These are phyloP conservation scores for Capronia epimyces DNA, from an alignment of 2,329 filamentous ascomycete species.

Conservation along the genomic window DNA sequence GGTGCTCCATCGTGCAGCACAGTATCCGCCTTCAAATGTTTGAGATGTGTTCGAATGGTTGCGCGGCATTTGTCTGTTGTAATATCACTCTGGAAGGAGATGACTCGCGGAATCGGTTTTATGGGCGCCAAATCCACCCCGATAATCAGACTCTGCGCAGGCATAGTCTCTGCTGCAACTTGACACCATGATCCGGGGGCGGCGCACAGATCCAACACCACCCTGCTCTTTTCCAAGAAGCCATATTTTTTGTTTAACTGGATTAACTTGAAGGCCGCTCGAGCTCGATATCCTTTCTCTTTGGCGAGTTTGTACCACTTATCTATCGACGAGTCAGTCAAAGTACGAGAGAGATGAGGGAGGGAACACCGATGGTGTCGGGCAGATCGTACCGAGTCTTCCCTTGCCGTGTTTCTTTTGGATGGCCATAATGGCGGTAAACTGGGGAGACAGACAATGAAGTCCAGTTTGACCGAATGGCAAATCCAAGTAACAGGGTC, in stretches of 20 bases:
- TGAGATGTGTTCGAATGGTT: constrained; percentile 81
- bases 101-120: constrained; percentile 88
- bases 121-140: constrained; percentile 93
- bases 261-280: constrained; percentile 96
- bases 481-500: neutral
- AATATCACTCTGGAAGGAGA: constrained; percentile 95
- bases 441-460: neutral
- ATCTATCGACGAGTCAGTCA: constrained; percentile 55
- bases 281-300: constrained; percentile 92
- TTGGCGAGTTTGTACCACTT: constrained; percentile 99
- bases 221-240: constrained; percentile 94
- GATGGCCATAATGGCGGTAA: constrained; percentile 65
- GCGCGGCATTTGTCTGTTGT: constrained; percentile 93
- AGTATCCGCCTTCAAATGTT: constrained; percentile 92
- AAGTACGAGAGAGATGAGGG: neutral
- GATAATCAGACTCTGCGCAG: constrained; percentile 78
- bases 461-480: neutral
- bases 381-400: constrained; percentile 8
- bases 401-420: constrained; percentile 69
- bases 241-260: constrained; percentile 99
- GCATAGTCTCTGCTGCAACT: constrained; percentile 94
- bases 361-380: neutral
- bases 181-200: constrained; percentile 97
- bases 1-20: constrained; percentile 96
- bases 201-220: constrained; percentile 93